Base-by-base conservation (phyloP, 2,329 filamentous ascomycete genomes). In the Talaromyces sp. region DNA sequence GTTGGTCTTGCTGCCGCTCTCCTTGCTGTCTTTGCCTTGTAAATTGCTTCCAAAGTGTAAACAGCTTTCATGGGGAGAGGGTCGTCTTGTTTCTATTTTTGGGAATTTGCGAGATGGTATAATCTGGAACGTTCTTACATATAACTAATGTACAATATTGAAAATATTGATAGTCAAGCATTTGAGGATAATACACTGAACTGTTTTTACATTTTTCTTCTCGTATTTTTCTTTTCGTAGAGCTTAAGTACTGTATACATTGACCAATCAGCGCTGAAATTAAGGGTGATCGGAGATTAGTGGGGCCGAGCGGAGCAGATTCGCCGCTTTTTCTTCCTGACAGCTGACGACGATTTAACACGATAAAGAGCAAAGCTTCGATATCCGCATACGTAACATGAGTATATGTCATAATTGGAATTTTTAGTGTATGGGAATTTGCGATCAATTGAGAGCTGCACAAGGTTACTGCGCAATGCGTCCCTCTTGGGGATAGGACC, bases 11-110 rank as follows among this genome's bases (percentile, higher is more conserved):
- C 69, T 47, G 66, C 68, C 31, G 61, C 65, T 41, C 64, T 67
- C 39, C 69, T 67, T 49, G 68, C 67, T 37, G 63, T 68, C 31
- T 41, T 71, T 59, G 65, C 67, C 58, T 61, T 71, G 27, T 71
- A 68, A 59, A 59, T 62, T 41, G 31, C n/a, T 22, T 19, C 35
- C 35, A 13, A 22, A 35, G 27, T 4, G 25, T 33, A 3, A 13
- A 22, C 27, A 56, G 19, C 33, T 22, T 25, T 22, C 17, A 19
- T 35, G 50, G 31, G 19, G 10, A 25, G 13, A 37, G 5, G 33
- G 3, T 19, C 37, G 11, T 39, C 11, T 25, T 56, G 52, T 37
- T 39, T 56, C n/a, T 56, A 19, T 19, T 56, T 54, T 47, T 56
- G 52, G n/a, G n/a, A 39, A 56, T 39, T 10, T 56, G 33, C 11